A percentile compares a stretch with the other conserved stretches of the same genome.
Conservation (phyloP, 306 rosid genomes). For the Senna tora region DNA sequence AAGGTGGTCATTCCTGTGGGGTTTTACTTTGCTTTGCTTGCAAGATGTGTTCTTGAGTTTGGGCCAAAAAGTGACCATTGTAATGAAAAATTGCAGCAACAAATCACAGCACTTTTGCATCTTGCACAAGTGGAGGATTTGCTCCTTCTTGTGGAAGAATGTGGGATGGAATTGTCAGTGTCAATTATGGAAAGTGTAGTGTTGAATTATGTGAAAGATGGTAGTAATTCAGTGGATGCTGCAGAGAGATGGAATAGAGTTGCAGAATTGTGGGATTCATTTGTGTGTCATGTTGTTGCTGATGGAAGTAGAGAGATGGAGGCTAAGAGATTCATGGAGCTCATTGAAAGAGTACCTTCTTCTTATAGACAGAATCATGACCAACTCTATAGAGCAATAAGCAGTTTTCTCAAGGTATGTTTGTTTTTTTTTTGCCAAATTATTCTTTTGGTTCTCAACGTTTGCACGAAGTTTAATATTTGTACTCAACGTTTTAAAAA, state of each 20-base stretch:
- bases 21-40: constrained; percentile 80
- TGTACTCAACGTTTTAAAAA: no score
- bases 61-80: constrained; percentile 45
- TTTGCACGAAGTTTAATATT: no score
- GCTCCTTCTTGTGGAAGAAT: constrained; percentile 54
- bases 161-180: constrained; percentile 46
- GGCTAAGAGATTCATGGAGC: constrained; percentile 71
- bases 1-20: constrained; percentile 67
- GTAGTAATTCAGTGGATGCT: constrained; percentile 36
- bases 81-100: constrained; percentile 58
- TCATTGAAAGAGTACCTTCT: constrained; percentile 68
- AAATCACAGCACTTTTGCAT: constrained; percentile 64
- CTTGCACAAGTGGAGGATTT: constrained; percentile 68
- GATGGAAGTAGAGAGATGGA: constrained; percentile 56
- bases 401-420: constrained; percentile 67
- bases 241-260: constrained; percentile 48
- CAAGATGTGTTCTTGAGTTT: constrained; percentile 65
- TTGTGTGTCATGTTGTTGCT: constrained; percentile 60
- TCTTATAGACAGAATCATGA: constrained; percentile 70
- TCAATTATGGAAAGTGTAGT: constrained; percentile 76
- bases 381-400: constrained; percentile 67
- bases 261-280: constrained; percentile 83
- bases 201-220: constrained; percentile 49
- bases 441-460: no score
- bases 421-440: no score